phyloP scores from a whole-genome alignment of 371 early-diverging fungal species.

The Apophysomyces trapeziformis region DNA sequence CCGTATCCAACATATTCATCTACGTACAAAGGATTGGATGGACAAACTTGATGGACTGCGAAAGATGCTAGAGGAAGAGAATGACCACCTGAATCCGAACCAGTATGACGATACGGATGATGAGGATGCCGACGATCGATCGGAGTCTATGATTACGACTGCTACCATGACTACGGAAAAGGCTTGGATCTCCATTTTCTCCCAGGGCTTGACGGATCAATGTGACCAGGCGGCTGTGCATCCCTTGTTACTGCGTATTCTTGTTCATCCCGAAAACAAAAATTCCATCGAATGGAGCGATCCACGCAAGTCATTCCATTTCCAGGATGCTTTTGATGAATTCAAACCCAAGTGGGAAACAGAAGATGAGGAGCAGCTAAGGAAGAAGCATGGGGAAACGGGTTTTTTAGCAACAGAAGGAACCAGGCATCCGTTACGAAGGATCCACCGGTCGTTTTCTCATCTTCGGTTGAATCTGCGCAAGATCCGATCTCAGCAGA shows the following conservation, averaged over 20 bases:
- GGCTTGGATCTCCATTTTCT: constrained; percentile 7
- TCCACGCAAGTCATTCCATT: not conserved
- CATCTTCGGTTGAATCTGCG: constrained; percentile 2
- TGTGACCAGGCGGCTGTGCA: constrained; percentile 5
- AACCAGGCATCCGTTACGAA: not conserved
- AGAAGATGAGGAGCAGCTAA: too few relatives aligned
- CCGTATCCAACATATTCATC: constrained; percentile 14
- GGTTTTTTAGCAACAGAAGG: not conserved
- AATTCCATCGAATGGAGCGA: not conserved
- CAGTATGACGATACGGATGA: not conserved
- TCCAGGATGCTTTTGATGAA: not conserved
- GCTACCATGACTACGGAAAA: not conserved
- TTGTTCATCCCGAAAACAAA: not conserved
- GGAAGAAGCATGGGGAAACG: not conserved
- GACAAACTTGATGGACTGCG: not conserved
- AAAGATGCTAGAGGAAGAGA: not conserved
- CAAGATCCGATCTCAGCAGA: constrained; percentile 6
- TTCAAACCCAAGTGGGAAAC: not conserved
- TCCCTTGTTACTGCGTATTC: not conserved
- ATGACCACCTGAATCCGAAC: not conserved
- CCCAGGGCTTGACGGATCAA: constrained; percentile 3
- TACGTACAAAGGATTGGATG: not conserved
- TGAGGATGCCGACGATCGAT: too few relatives aligned
- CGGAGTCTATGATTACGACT: too few relatives aligned
- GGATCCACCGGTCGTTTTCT: not conserved